Evolutionary conservation across 2,329 filamentous ascomycete genomes (phyloP).

Genomic region (Neophaeococcomyces mojaviensis): DNA sequence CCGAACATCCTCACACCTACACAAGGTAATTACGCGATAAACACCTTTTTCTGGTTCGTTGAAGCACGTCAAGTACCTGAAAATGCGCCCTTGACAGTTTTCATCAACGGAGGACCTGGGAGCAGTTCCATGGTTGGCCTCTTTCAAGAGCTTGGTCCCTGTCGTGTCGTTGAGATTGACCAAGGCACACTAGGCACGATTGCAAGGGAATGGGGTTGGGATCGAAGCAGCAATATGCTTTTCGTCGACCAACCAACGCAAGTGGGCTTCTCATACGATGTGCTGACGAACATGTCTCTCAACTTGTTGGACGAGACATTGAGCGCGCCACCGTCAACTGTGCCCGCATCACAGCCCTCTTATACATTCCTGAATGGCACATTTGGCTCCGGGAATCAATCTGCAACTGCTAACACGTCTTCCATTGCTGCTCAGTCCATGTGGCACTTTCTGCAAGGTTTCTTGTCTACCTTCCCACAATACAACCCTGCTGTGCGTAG

Average conservation of each 20-base stretch:
- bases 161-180: constrained; percentile 32
- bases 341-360: constrained; percentile 23
- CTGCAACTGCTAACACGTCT: constrained; percentile 49
- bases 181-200: constrained; percentile 37
- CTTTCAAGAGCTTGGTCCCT: constrained; percentile 44
- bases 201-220: constrained; percentile 44
- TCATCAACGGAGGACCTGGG: constrained; percentile 48
- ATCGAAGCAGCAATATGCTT: constrained; percentile 37
- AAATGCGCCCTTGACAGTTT: constrained; percentile 43
- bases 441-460: constrained; percentile 54
- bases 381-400: constrained; percentile 49
- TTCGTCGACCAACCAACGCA: constrained; percentile 42
- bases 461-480: constrained; percentile 51
- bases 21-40: constrained; percentile 29
- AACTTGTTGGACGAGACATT: constrained; percentile 30
- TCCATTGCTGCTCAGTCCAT: constrained; percentile 50
- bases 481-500: constrained; percentile 44
- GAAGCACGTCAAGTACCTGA: constrained; percentile 36
- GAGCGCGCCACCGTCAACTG: constrained; percentile 25
- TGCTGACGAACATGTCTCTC: constrained; percentile 35
- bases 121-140: constrained; percentile 46
- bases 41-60: constrained; percentile 37
- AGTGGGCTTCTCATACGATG: constrained; percentile 45
- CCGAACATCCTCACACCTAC: constrained; percentile 25
- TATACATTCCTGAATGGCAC: constrained; percentile 53